Percentiles rank a stretch among this genome's conserved stretches.
phyloP scores from a whole-genome alignment of 352 stramenopile species.

The Phytopythium cucurbitacearum region DNA sequence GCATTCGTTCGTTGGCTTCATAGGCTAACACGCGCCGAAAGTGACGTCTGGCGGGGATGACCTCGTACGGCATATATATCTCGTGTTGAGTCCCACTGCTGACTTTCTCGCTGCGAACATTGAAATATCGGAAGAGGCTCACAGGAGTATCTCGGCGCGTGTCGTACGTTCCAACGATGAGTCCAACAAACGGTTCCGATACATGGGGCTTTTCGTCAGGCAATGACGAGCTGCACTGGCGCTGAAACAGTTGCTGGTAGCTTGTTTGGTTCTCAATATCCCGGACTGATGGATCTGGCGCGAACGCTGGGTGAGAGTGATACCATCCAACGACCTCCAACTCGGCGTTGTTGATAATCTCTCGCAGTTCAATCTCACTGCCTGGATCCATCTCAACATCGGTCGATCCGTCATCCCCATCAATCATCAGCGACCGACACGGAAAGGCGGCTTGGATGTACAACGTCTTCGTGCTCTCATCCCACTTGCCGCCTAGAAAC shows the following conservation, averaged over 20 bases:
- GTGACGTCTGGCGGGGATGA: constrained; percentile 44
- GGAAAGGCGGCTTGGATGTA: constrained; percentile 93
- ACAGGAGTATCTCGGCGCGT: constrained; percentile 61
- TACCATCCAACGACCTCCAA: constrained; percentile 95
- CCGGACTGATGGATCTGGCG: constrained; percentile 88
- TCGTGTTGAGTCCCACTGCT: constrained; percentile 40
- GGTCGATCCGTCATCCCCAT: constrained; percentile 88
- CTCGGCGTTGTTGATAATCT: constrained; percentile 86
- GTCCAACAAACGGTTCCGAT: constrained; percentile 89
- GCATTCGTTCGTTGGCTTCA: constrained; percentile 29
- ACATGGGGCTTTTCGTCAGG: constrained; percentile 15
- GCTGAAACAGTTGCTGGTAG: constrained; percentile 91
- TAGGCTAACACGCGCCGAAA: constrained; percentile 46
- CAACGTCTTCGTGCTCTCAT: constrained; percentile 72
- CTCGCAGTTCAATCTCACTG: constrained; percentile 87
- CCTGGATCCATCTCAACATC: constrained; percentile 95
- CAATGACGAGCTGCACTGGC: constrained; percentile 14
- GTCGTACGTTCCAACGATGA: constrained; percentile 94
- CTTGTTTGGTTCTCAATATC: constrained; percentile 94
- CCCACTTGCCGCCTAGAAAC: constrained; percentile 90
- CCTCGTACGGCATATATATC: constrained; percentile 68
- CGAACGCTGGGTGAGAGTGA: constrained; percentile 92
- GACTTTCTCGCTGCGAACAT: constrained; percentile 69
- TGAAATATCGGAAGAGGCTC: constrained; percentile 84
- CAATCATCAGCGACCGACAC: constrained; percentile 85